Base-by-base conservation (phyloP, 2,329 filamentous ascomycete genomes). In the Fusarium falciforme region DNA sequence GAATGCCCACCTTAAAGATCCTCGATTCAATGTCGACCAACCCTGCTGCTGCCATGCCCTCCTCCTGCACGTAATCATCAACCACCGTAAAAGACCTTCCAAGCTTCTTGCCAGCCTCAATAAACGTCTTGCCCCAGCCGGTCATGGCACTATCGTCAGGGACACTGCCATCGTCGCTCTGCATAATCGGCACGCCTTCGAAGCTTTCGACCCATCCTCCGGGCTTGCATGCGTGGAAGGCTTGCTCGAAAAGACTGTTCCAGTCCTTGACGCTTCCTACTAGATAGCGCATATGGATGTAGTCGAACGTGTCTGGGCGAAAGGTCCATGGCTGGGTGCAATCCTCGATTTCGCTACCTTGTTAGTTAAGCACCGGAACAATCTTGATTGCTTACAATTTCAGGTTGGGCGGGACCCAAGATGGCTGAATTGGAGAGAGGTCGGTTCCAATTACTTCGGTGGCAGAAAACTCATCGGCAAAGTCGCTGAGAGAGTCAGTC, bases 231-330 rank as follows among this genome's bases (percentile, higher is more conserved):
- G 88, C 85, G 64, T 84, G 83, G 77, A 82, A 88, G 6, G 86
- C 80, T 68, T 88, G 86, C 49, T 81, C 79, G 70, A 91, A 85
- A 17, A 91, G 79, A 17, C 85, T 82, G 38, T 84, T 83, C 80
- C 89, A 91, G 72, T 90, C 89, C 5, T 82, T 79, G 67, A 91
- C 86, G 67, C 86, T 86, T 47, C 90, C 90, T 3, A 86, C 82
- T 71, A 92, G 82, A 73, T 88, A 84, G 54, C 88, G 86, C 7
- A 88, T 87, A 77, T 92, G 91, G 66, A 92, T 87, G 73, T 87
- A 89, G 80, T 92, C 90, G 75, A 90, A 90, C 35, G 84, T 79
- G 63, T 72, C 64, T 4, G 58, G 62, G 33, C 40, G 58, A 49
- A 76, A 80, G 4, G 77, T 79, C 79, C 79, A 80, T 22, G 71